These are phyloP conservation scores for Pseudopediastrum boryanum DNA, from an alignment of 139 green algal genomes.

Conservation along the genomic window DNA sequence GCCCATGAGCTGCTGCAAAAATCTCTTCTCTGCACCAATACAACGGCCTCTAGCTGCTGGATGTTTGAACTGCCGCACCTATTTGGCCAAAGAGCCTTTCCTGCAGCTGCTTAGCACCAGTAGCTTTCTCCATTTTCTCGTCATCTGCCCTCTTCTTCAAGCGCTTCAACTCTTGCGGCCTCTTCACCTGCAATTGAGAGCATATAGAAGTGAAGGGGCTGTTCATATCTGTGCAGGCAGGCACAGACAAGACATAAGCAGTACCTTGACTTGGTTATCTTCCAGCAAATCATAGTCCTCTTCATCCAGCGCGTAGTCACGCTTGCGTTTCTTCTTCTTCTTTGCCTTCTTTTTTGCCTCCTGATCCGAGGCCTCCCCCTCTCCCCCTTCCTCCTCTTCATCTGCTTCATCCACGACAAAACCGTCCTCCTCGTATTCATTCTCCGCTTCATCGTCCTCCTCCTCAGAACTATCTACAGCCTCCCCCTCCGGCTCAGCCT, in stretches of 20 bases:
- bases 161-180: constrained; percentile 61
- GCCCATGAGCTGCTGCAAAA: too few relatives aligned
- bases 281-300: constrained; percentile 92
- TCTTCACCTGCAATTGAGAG: constrained; percentile 40
- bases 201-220: not conserved
- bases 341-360: constrained; percentile 40
- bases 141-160: constrained; percentile 69
- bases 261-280: constrained; percentile 71
- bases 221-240: not conserved
- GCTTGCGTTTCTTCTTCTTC: constrained; percentile 61
- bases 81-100: constrained; percentile 80
- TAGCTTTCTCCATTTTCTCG: constrained; percentile 25
- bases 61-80: too few relatives aligned
- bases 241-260: not conserved
- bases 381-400: constrained; percentile 40
- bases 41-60: too few relatives aligned
- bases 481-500: constrained; percentile 22
- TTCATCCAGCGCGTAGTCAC: constrained; percentile 78
- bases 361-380: constrained; percentile 42
- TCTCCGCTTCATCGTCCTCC: constrained; percentile 44
- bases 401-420: constrained; percentile 53
- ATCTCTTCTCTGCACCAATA: too few relatives aligned
- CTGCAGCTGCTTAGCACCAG: constrained; percentile 62
- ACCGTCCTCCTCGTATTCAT: constrained; percentile 44
- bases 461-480: constrained; percentile 28